Evolutionary conservation across 2,329 filamentous ascomycete species (phyloP), one percentile per base, ranked within the genome.

Genomic region (Alternaria brassicicola): DNA sequence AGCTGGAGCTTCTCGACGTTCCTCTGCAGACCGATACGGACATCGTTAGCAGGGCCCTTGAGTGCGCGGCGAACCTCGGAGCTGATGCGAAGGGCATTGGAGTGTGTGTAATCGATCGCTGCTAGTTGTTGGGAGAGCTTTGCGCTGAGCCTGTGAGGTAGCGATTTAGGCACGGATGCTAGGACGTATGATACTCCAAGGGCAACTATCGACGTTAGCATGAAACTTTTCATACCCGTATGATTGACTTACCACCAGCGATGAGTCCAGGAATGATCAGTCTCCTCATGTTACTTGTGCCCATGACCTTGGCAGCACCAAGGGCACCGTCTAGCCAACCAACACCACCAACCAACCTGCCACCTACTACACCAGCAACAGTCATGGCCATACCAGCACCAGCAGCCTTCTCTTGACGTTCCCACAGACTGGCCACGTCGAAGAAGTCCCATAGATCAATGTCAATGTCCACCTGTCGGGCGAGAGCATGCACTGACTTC

Each of bases 371-470:
- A 55, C 92, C 93, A 9, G 91, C 91, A 33, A 97, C 86, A 1
- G 95, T 99, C 72, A 99, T 84, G 6, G 94, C 95, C 89, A 99
- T 93, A 63, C 95, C 91, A 3, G 93, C 96, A 36, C 94, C 92
- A 6, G 94, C 93, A 55, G 96, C 84, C 83, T 98, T 99, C 78
- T 99, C 95, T 76, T 98, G 94, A 52, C 88, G 86, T 72, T 97
- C 92, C 81, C 96, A 85, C 6, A 98, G 80, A 10, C 88, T 90
- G 17, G 88, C 84, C 76, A 93, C 84, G 77, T 99, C 95, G 70
- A 99, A 91, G 82, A 99, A 98, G 79, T 99, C 95, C 85, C 85
- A 90, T 0, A 97, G 69, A 72, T 99, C 93, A 4, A 95, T 91
- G 52, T 95, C 88, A 19, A 97, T 88, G 60, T 97, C 88, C 15